Evolutionary conservation across 805 yeast genomes (phyloP).

Genomic region (Nakazawaea molendinolei): DNA sequence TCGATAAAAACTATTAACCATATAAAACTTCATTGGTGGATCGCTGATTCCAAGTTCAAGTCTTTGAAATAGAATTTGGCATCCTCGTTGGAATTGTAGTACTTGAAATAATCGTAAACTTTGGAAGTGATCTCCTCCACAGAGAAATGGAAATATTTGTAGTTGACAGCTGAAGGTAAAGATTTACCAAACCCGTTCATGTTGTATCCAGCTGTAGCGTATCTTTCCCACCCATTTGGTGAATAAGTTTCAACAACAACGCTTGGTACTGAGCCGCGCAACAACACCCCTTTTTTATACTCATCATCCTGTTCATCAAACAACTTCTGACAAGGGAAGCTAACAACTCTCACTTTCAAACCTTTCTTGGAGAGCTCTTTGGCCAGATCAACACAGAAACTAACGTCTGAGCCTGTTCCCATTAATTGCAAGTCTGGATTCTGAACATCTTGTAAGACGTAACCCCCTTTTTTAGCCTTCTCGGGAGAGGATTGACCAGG

Average conservation of each 20-base stretch:
- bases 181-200: conserved; percentile 29
- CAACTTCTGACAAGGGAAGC: conserved; percentile 26
- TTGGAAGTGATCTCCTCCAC: conserved; percentile 21
- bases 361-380: conserved; percentile 20
- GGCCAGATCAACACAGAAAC: conserved; percentile 24
- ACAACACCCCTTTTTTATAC: conserved; percentile 21
- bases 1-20: background rate
- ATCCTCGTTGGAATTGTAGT: conserved; percentile 8
- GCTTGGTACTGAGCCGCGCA: conserved; percentile 21
- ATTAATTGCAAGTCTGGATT: conserved; percentile 20
- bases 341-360: conserved; percentile 20
- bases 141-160: conserved; percentile 26
- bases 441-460: conserved; percentile 18
- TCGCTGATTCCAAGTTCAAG: conserved; percentile 9
- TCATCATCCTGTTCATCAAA: conserved; percentile 24
- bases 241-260: conserved; percentile 30
- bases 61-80: conserved; percentile 8
- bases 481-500: conserved; percentile 19
- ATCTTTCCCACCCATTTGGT: conserved; percentile 29
- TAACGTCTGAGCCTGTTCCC: conserved; percentile 25
- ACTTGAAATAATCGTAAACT: conserved; percentile 21
- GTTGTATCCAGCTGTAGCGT: conserved; percentile 28
- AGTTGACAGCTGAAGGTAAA: conserved; percentile 26
- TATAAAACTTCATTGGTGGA: conserved; percentile 1
- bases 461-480: conserved; percentile 22